Conservation (phyloP, 2,329 filamentous ascomycete species). For the Stromatinia cepivora region DNA sequence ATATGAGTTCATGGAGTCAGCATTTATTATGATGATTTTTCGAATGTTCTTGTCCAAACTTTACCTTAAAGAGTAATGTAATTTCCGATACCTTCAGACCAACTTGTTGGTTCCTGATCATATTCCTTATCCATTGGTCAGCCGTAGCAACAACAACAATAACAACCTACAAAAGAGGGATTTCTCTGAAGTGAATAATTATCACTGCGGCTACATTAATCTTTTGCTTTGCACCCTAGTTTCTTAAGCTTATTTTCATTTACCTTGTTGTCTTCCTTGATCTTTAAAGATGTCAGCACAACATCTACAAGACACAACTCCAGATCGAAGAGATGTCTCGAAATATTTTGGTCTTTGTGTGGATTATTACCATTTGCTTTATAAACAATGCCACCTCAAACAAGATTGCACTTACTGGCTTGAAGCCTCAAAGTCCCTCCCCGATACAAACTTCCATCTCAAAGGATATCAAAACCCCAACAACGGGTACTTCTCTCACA, state of each 20-base stretch:
- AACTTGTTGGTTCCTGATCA: neutral
- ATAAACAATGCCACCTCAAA: neutral
- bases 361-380: neutral
- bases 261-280: neutral
- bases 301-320: neutral
- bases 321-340: constrained; percentile 12
- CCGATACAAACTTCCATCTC: neutral
- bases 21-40: neutral
- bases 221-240: neutral
- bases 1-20: neutral
- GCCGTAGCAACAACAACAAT: neutral
- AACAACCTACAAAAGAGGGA: neutral
- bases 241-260: neutral
- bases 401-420: neutral
- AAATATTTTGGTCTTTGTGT: neutral
- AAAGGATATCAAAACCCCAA: neutral
- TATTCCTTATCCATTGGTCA: neutral
- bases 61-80: neutral
- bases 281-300: neutral
- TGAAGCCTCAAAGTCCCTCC: neutral
- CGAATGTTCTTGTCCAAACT: neutral
- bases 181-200: neutral
- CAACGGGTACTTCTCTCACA: too few relatives aligned
- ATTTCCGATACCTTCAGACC: neutral
- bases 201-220: neutral